Base-by-base conservation (phyloP, 2,329 filamentous ascomycete species). In the Alternaria sp. region DNA sequence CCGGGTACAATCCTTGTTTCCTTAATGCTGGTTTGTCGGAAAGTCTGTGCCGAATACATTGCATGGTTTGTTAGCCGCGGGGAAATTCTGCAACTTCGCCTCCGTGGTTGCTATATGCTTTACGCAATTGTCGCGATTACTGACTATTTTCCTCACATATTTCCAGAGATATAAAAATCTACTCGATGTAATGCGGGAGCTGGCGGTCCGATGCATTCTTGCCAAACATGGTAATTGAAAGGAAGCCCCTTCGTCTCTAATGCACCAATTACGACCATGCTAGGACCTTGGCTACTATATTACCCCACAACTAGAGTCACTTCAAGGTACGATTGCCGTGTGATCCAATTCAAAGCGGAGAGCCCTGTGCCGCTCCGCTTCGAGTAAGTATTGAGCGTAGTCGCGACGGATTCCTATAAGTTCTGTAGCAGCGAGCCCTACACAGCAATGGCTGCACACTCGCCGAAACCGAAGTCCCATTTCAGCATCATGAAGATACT, bases 401-500 rank as follows among this genome's bases (percentile, higher is more conserved):
- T 37, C 15, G 20, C 21, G 8, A 46, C 33, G 18, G 26, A 5
- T 14, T 21, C 11, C 18, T 60, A 55, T 46, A 60, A 60, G 37
- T 41, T 18, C 11, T 18, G 18, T 26, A 6, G 7, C 23, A 14
- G 20, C 14, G 28, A 37, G 37, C 21, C 3, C 23, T 15, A 14
- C 15, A n/a, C 18, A 18, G n/a, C 2, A 18, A 18, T 41, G 25
- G 15, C 41, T 21, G n/a, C 9, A n/a, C 30, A 18, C 6, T n/a
- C 11, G 9, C 20, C n/a, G 12, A 26, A 43, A 63, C 15, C 15
- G 26, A 25, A 18, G 5, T 14, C 11, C 15, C 11, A 15, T 21
- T 25, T 44, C 18, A 33, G 37, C 41, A 62, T 12, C 21, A 78
- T 78, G 75, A 78, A 71, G 58, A 25, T 69, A 25, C 53, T 66